Percentiles rank a stretch among this genome's conserved stretches.
Conservation (phyloP, 805 yeast genomes). For the Maudiozyma pseudohumilis region DNA sequence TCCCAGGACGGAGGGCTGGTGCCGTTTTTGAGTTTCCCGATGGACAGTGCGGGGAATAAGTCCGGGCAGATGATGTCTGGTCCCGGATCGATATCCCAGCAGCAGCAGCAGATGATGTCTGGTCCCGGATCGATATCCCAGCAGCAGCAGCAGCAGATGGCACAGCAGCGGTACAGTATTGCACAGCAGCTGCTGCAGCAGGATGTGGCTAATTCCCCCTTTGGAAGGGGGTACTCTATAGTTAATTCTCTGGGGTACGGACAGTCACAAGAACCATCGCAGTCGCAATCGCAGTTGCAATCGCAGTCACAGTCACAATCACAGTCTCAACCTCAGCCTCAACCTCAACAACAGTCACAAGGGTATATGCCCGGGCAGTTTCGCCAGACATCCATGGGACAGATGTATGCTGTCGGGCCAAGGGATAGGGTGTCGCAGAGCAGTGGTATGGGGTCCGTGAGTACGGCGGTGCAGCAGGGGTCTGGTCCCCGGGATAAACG, state of each 20-base stretch:
- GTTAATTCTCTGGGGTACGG: conserved; percentile 20
- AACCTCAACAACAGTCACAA: conserved; percentile 7
- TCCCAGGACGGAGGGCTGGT: not conserved
- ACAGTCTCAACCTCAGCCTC: conserved; percentile 9
- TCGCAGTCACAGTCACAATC: not conserved
- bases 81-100: not conserved
- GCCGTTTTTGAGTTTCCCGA: not conserved
- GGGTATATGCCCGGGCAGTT: not conserved
- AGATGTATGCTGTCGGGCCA: not conserved
- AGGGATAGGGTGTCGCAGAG: too few relatives aligned
- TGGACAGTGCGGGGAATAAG: not conserved
- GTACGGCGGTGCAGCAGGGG: too few relatives aligned
- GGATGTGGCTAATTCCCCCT: conserved; percentile 7
- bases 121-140: not conserved
- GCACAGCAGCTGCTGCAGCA: not conserved
- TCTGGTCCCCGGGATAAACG: too few relatives aligned
- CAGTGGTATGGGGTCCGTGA: too few relatives aligned
- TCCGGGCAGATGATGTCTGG: not conserved
- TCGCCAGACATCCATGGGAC: conserved; percentile 3
- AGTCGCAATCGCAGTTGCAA: not conserved
- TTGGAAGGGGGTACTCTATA: conserved; percentile 26
- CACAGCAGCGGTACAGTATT: not conserved
- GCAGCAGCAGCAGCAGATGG: not conserved
- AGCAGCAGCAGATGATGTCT: not conserved
- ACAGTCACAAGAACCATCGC: not conserved